These are phyloP conservation scores for Tetracladium maxilliforme DNA, from an alignment of 2,329 filamentous ascomycete species.

Conservation along the genomic window DNA sequence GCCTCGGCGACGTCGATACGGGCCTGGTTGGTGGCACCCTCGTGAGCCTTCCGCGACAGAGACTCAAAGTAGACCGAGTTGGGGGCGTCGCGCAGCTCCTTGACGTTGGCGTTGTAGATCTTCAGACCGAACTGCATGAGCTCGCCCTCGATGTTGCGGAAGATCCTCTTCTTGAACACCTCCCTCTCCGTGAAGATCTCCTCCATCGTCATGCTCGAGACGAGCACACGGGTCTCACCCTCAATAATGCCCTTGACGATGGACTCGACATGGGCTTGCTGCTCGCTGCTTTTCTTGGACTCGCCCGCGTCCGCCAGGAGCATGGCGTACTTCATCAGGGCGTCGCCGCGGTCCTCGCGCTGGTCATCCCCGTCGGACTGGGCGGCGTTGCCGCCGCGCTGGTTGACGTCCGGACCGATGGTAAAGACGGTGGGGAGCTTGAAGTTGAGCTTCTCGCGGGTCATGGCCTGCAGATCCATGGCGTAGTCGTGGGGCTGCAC, in stretches of 20 bases:
- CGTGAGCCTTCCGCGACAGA: slow-evolving; percentile 69
- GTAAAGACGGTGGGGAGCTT: slow-evolving; percentile 74
- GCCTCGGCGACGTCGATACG: slow-evolving; percentile 51
- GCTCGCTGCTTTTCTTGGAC: slow-evolving; percentile 22
- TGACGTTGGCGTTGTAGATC: slow-evolving; percentile 63
- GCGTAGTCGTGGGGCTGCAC: slow-evolving; percentile 70
- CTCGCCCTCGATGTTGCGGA: slow-evolving; percentile 63
- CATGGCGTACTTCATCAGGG: slow-evolving; percentile 71
- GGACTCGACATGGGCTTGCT: slow-evolving; percentile 53
- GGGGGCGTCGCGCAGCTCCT: slow-evolving; percentile 73
- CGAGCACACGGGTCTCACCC: slow-evolving; percentile 71
- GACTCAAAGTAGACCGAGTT: slow-evolving; percentile 74
- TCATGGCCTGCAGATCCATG: slow-evolving; percentile 79
- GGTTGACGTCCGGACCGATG: slow-evolving; percentile 63
- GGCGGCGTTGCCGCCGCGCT: slow-evolving; percentile 28
- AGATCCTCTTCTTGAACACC: slow-evolving; percentile 63
- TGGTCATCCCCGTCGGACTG: slow-evolving; percentile 1
- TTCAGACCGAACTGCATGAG: slow-evolving; percentile 67
- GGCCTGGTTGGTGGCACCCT: slow-evolving; percentile 72
- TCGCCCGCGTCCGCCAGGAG: slow-evolving; percentile 55
- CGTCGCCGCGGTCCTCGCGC: slow-evolving; percentile 37
- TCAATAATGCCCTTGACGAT: slow-evolving; percentile 88
- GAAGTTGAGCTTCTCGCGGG: slow-evolving; percentile 75
- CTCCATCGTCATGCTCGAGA: slow-evolving; percentile 76
- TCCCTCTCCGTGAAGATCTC: slow-evolving; percentile 71